Conservation (phyloP, 176 grass and related monocot species). For the Poa annua region DNA sequence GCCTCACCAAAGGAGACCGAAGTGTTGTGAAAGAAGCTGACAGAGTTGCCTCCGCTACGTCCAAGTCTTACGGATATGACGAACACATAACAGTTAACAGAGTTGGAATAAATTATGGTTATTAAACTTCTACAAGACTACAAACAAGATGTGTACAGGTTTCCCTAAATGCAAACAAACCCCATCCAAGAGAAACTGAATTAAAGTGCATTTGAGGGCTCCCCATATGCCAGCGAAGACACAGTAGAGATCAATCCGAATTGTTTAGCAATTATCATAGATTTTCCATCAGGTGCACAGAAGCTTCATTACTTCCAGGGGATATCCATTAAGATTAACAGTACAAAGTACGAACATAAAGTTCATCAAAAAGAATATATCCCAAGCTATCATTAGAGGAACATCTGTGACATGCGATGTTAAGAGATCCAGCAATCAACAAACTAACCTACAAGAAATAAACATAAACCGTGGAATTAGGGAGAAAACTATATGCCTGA, state of each 20-base stretch:
- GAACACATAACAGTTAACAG: not conserved
- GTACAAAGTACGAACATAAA: not conserved
- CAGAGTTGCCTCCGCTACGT: too few species aligned
- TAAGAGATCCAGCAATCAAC: slow-evolving; percentile 10
- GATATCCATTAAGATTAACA: slow-evolving; percentile 12
- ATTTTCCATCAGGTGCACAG: too few species aligned
- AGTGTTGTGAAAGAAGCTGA: too few species aligned
- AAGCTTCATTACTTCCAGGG: too few species aligned
- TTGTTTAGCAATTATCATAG: too few species aligned
- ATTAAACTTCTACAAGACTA: not conserved
- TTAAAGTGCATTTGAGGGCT: too few species aligned
- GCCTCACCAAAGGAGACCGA: too few species aligned
- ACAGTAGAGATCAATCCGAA: too few species aligned
- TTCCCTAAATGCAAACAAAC: too few species aligned
- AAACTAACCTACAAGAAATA: not conserved
- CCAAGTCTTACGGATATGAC: not conserved
- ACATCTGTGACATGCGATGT: slow-evolving; percentile 10
- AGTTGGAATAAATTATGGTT: not conserved
- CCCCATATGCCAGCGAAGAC: too few species aligned
- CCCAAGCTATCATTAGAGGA: slow-evolving; percentile 22
- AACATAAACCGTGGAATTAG: not conserved
- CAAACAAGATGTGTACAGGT: not conserved
- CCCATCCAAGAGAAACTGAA: too few species aligned
- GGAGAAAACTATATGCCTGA: slow-evolving; percentile 6
- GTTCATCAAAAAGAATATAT: not conserved